Percentiles rank a stretch among this genome's conserved stretches.
Evolutionary conservation across 805 yeast species (phyloP).

Genomic region (Yarrowia osloensis): DNA sequence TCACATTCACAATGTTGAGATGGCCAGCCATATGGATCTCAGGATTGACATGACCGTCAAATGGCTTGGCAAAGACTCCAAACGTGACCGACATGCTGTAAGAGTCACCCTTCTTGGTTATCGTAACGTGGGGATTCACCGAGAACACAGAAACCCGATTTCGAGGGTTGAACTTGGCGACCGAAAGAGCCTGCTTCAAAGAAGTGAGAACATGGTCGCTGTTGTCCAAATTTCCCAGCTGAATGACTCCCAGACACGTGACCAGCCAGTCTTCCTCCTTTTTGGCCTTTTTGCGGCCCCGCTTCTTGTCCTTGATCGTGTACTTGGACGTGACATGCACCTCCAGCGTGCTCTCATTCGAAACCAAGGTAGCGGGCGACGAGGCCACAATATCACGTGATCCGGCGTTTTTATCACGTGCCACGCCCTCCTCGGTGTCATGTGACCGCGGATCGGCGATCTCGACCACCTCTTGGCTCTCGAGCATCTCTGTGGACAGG

Average conservation of each 20-base stretch:
- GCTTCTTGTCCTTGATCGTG: background rate
- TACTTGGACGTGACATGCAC: background rate
- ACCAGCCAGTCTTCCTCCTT: conserved; percentile 6
- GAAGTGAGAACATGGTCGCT: background rate
- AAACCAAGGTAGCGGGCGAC: background rate
- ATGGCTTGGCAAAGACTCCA: conserved; percentile 1
- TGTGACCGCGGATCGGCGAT: background rate
- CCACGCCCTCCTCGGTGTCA: too few relatives aligned
- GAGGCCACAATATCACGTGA: background rate
- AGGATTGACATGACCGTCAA: conserved; percentile 12
- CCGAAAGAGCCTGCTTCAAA: background rate
- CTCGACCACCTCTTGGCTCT: background rate
- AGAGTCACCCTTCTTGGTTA: background rate
- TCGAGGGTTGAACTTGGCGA: background rate
- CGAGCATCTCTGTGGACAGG: background rate
- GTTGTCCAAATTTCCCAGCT: background rate
- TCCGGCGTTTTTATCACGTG: background rate
- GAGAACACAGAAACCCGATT: background rate
- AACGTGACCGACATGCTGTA: background rate
- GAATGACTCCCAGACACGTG: conserved; percentile 3
- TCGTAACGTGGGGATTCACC: background rate
- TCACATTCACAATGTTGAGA: conserved; percentile 3
- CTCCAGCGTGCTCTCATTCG: background rate
- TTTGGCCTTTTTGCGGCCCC: conserved; percentile 2
- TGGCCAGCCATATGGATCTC: conserved; percentile 3